phyloP scores from a whole-genome alignment of 345 rosid genomes.

The Moricandia moricandioides region DNA sequence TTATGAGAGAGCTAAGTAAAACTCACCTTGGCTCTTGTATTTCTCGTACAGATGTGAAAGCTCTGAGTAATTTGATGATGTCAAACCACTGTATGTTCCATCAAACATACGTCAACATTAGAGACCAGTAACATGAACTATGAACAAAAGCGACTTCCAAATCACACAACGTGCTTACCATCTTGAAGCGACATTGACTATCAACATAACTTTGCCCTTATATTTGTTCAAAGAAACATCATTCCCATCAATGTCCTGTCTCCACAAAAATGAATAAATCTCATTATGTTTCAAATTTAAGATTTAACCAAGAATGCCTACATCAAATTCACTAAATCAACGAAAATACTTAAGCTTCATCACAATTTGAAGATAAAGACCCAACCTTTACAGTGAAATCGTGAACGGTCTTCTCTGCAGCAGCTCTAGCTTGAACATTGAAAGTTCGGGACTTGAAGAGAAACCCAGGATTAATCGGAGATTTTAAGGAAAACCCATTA shows the following conservation, averaged over 20 bases:
- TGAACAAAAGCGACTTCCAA: background rate
- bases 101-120: slow-evolving; percentile 21
- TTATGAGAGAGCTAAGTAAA: background rate
- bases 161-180: slow-evolving; percentile 46
- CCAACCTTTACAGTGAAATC: slow-evolving; percentile 80
- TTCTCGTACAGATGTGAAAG: slow-evolving; percentile 77
- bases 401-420: slow-evolving; percentile 64
- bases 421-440: slow-evolving; percentile 61
- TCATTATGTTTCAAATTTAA: background rate
- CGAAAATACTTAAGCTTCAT: background rate
- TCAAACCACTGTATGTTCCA: slow-evolving; percentile 60
- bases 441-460: slow-evolving; percentile 41
- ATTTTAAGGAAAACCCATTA: slow-evolving; percentile 45
- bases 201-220: slow-evolving; percentile 82
- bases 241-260: slow-evolving; percentile 83
- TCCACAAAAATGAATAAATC: background rate
- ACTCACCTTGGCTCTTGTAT: slow-evolving; percentile 82
- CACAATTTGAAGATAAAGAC: background rate
- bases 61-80: slow-evolving; percentile 84
- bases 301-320: background rate
- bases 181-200: slow-evolving; percentile 94
- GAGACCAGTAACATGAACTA: background rate
- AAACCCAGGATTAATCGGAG: slow-evolving; percentile 38
- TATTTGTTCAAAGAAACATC: slow-evolving; percentile 73
- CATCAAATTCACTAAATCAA: background rate